A percentile compares a stretch with the other conserved stretches of the same genome.
These are phyloP conservation scores for Sonneratia caseolaris DNA, from an alignment of 345 rosid species.

Conservation along the genomic window DNA sequence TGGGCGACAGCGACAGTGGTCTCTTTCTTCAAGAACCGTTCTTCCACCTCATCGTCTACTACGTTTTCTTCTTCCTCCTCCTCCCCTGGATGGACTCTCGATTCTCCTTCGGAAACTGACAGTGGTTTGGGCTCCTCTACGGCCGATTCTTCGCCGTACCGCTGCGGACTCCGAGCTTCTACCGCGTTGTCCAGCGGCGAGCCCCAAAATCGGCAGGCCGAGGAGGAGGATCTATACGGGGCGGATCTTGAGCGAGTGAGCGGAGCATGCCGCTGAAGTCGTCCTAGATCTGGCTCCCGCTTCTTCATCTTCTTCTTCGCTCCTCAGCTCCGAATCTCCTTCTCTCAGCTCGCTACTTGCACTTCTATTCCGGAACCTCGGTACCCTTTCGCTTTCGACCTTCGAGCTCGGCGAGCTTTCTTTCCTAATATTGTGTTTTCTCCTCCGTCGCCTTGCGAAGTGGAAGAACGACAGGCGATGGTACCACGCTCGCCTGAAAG, in stretches of 20 bases:
- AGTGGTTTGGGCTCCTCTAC: not conserved
- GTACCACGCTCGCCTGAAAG: not conserved
- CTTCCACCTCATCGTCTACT: slow-evolving; percentile 1
- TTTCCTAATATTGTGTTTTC: not conserved
- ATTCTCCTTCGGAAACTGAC: slow-evolving; percentile 19
- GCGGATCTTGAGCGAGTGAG: slow-evolving; percentile 84
- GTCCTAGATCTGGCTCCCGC: slow-evolving; percentile 16
- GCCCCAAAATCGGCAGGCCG: slow-evolving; percentile 74
- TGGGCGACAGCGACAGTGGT: not conserved
- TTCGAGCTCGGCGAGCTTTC: not conserved
- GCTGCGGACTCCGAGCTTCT: not conserved
- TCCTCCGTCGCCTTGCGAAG: not conserved
- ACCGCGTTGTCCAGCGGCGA: slow-evolving; percentile 29
- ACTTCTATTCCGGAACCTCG: not conserved
- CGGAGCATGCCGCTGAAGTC: slow-evolving; percentile 22
- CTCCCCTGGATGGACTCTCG: slow-evolving; percentile 9
- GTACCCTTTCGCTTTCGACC: slow-evolving; percentile 5
- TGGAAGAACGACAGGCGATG: not conserved
- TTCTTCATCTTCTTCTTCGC: slow-evolving; percentile 1
- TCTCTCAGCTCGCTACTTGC: too few species aligned
- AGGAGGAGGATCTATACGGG: slow-evolving; percentile 70
- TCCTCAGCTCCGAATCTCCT: slow-evolving; percentile 8
- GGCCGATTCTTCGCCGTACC: not conserved
- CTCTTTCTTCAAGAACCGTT: slow-evolving; percentile 5
- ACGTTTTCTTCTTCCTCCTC: slow-evolving; percentile 8